A percentile compares a stretch with the other conserved stretches of the same genome.
Conservation (phyloP, 2,329 filamentous ascomycete species). For the Phialophora expanda region DNA sequence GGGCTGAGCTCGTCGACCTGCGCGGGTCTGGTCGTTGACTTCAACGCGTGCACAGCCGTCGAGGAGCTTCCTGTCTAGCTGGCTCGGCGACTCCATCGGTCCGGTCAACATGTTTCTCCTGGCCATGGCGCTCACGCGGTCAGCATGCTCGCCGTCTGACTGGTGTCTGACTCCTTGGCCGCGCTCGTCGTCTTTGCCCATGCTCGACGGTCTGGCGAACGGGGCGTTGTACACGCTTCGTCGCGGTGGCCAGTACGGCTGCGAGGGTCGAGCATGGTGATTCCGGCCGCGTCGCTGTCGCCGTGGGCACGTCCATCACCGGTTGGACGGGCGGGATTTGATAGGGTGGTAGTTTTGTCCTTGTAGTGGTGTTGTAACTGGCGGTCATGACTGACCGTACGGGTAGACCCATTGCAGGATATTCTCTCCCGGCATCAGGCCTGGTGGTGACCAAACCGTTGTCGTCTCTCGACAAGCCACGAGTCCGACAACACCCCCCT, state of each 20-base stretch:
- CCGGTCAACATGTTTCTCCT: conserved; percentile 61
- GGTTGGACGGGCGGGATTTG: conserved; percentile 65
- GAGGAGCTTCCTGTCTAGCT: conserved; percentile 61
- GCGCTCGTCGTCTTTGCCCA: conserved; percentile 61
- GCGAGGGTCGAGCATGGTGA: conserved; percentile 45
- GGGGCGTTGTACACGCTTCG: conserved; percentile 67
- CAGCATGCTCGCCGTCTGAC: conserved; percentile 67
- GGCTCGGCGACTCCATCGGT: conserved; percentile 60
- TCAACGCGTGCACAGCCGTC: conserved; percentile 65
- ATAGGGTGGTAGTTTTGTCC: conserved; percentile 51
- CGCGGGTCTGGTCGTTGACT: conserved; percentile 64
- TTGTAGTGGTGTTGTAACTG: not conserved
- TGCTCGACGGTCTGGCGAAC: conserved; percentile 65
- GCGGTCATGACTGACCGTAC: not conserved
- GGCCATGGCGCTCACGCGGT: conserved; percentile 55
- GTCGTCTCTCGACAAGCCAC: not conserved
- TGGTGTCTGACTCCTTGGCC: conserved; percentile 60
- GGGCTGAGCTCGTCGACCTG: conserved; percentile 60
- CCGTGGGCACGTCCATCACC: conserved; percentile 67
- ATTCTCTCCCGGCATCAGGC: conserved; percentile 62
- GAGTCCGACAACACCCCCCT: conserved; percentile 43
- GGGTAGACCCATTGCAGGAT: conserved; percentile 61
- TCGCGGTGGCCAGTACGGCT: conserved; percentile 67
- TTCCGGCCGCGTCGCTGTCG: conserved; percentile 55
- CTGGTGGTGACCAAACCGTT: conserved; percentile 44